phyloP scores from a whole-genome alignment of 1,139 yeast species.

The Saccharomyces uvarum region DNA sequence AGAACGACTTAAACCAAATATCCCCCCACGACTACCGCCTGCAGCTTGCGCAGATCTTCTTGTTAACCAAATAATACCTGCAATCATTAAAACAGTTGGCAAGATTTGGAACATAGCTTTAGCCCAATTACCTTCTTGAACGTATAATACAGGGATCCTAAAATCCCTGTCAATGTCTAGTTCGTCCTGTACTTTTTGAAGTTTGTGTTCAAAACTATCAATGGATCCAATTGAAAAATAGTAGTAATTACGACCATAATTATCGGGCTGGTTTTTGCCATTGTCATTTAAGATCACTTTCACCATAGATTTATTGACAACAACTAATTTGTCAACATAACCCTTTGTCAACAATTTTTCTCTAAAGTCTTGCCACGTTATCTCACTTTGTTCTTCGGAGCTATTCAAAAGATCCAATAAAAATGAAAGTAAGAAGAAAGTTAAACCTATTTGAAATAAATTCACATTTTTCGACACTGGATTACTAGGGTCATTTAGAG shows the following conservation, averaged over 20 bases:
- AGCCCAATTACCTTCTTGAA: slow-evolving; percentile 51
- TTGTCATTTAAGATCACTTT: slow-evolving; percentile 61
- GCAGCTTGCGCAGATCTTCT: slow-evolving; percentile 46
- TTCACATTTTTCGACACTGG: slow-evolving; percentile 29
- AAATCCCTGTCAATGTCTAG: slow-evolving; percentile 51
- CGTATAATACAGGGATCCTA: slow-evolving; percentile 57
- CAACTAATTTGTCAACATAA: slow-evolving; percentile 58
- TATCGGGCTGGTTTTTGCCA: slow-evolving; percentile 40
- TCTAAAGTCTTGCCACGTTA: slow-evolving; percentile 60
- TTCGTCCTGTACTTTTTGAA: slow-evolving; percentile 55
- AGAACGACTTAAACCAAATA: slow-evolving; percentile 57
- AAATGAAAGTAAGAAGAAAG: slow-evolving; percentile 29
- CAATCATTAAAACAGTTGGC: slow-evolving; percentile 64
- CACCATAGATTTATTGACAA: slow-evolving; percentile 56
- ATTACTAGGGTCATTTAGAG: slow-evolving; percentile 28
- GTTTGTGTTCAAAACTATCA: slow-evolving; percentile 62
- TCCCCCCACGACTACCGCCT: slow-evolving; percentile 49
- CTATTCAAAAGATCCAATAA: slow-evolving; percentile 27
- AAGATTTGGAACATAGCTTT: slow-evolving; percentile 52
- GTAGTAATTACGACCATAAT: slow-evolving; percentile 41
- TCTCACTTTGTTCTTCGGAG: slow-evolving; percentile 31
- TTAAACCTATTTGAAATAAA: slow-evolving; percentile 31
- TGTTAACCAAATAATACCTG: slow-evolving; percentile 65
- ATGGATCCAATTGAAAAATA: slow-evolving; percentile 68
- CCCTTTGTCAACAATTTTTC: slow-evolving; percentile 56